phyloP scores from a whole-genome alignment of 2,329 filamentous ascomycete genomes.

The Colletotrichum chrysophilum region DNA sequence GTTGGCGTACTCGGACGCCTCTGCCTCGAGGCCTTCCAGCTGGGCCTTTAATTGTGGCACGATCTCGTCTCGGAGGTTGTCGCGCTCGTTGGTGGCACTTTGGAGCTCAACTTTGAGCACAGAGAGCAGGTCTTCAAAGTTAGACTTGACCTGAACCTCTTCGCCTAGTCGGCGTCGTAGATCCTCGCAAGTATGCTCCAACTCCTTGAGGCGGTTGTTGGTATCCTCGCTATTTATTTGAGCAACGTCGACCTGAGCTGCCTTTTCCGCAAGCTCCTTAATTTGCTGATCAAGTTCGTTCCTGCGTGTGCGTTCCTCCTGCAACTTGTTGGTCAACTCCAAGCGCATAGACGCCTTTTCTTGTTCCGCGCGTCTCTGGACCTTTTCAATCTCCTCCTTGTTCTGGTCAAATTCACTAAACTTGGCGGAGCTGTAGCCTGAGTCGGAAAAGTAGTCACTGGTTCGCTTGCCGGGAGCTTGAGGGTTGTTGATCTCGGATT shows the following conservation, averaged over 20 bases:
- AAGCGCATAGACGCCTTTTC: conserved; percentile 87
- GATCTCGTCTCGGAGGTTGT: conserved; percentile 88
- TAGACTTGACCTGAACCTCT: conserved; percentile 86
- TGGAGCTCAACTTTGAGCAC: conserved; percentile 85
- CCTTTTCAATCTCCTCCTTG: conserved; percentile 78
- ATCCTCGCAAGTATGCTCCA: conserved; percentile 83
- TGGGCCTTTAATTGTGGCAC: conserved; percentile 79
- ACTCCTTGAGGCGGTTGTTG: conserved; percentile 71
- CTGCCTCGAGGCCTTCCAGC: conserved; percentile 78
- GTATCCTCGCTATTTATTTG: conserved; percentile 62
- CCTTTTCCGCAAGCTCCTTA: conserved; percentile 78
- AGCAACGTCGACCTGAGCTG: conserved; percentile 65
- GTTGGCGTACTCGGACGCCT: conserved; percentile 74
- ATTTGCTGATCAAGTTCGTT: conserved; percentile 84
- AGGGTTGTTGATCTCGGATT: conserved; percentile 73
- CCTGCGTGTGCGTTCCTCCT: conserved; percentile 81
- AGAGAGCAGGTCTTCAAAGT: conserved; percentile 89
- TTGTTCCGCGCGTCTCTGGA: conserved; percentile 85
- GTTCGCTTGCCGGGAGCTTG: conserved; percentile 72
- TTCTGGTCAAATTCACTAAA: conserved; percentile 70
- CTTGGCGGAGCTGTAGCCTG: conserved; percentile 84
- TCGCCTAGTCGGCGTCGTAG: conserved; percentile 81
- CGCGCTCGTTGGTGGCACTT: conserved; percentile 83
- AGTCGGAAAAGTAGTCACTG: conserved; percentile 98
- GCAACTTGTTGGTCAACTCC: conserved; percentile 79